Evolutionary conservation across 768 basidiomycete species (phyloP), one percentile per base, ranked within the genome.

Genomic region (Lyophyllum atratum): DNA sequence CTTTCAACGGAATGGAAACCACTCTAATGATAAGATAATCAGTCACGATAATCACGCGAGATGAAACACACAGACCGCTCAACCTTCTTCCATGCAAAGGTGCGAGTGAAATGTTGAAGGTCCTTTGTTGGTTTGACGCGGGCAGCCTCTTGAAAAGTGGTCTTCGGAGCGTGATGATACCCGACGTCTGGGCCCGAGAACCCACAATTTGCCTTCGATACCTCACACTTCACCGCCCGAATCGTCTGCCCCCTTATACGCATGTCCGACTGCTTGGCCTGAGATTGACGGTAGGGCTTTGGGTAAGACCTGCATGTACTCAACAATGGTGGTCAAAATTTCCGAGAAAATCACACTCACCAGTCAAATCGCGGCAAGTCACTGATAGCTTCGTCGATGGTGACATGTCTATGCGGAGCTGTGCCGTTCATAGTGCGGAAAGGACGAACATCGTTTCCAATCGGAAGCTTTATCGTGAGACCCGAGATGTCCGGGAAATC

Each of bases 331-430:
- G 58, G 34, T 22, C 28, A 37, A 33, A 28, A 52, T 42, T n/a
- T 40, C 14, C 11, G n/a, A 5, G 15, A n/a, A 19, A 19, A 10
- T n/a, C 5, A n/a, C 2, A 40, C 75, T 9, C 65, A 90, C 92
- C 90, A 93, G 55, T 93, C 87, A 67, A 87, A 93, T 3, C 69
- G 77, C 2, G 82, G 85, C 9, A 93, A 74, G 66, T 93, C 92
- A 2, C 79, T 74, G 48, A 93, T 90, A 1, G 91, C 89, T 65
- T 92, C 90, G 21, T 82, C 79, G 40, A 92, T 80, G 0, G 83
- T 81, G 21, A 92, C 82, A 60, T 75, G 75, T 8, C 72, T 74
- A 66, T 86, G 83, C 0, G 82, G 80, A 1, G 85, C 85, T 1
- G 76, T 77, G 0, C 90, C 89, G 21, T 62, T 56, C 3, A 70